Evolutionary conservation across 345 rosid genomes (phyloP).

Genomic region (Erodium maritimum): DNA sequence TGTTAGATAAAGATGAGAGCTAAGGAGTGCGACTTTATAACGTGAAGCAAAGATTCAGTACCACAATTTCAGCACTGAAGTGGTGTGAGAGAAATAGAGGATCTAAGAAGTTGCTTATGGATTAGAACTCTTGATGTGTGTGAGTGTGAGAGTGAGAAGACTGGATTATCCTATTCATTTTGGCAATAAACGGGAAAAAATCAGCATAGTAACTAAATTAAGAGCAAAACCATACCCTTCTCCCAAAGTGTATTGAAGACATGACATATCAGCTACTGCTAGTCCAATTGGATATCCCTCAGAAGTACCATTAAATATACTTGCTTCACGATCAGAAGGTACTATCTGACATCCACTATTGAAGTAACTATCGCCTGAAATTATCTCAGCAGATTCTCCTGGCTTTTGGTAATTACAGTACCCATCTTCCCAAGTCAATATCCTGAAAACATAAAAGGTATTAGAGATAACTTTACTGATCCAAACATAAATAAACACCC

Average conservation of each 20-base stretch:
- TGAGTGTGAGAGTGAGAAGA: not conserved
- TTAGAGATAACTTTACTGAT: not conserved
- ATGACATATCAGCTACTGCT: constrained; percentile 26
- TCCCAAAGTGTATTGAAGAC: constrained; percentile 32
- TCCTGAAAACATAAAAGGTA: constrained; percentile 22
- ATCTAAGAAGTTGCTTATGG: too few species aligned
- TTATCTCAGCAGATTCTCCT: constrained; percentile 11
- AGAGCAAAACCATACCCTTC: constrained; percentile 36
- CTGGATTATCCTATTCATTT: too few species aligned
- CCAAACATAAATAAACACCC: not conserved
- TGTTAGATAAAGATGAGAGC: not conserved
- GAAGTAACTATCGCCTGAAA: constrained; percentile 8
- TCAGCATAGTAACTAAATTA: not conserved
- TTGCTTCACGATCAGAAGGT: constrained; percentile 12
- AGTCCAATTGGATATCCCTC: constrained; percentile 21
- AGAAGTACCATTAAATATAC: constrained; percentile 8
- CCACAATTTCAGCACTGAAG: not conserved
- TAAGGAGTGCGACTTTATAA: not conserved
- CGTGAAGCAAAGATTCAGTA: not conserved
- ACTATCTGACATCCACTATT: constrained; percentile 11
- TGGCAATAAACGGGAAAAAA: not conserved
- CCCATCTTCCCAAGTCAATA: constrained; percentile 56
- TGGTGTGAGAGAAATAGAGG: not conserved
- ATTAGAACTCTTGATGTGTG: not conserved
- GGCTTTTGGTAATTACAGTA: constrained; percentile 26